These are phyloP conservation scores for Pyropia haitanensis DNA, from an alignment of 23 red algal species.

Conservation along the genomic window DNA sequence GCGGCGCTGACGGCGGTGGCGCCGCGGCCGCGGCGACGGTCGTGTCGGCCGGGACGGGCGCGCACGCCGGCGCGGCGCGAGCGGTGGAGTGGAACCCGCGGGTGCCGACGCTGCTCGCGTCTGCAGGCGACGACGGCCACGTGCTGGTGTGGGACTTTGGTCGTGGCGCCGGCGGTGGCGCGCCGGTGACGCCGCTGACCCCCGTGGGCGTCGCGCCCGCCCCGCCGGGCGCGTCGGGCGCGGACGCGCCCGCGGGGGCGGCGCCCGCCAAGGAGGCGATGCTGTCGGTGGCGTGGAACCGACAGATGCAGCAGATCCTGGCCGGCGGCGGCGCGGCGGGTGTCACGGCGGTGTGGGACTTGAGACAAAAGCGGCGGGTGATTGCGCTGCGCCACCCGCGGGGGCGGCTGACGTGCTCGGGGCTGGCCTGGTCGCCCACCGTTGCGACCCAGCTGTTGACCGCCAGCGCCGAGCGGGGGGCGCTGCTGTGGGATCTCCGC, in stretches of 20 bases:
- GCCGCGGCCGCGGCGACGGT: slow-evolving; percentile 8
- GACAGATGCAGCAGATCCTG: slow-evolving; percentile 72
- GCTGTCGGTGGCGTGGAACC: slow-evolving; percentile 66
- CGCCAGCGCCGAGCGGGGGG: slow-evolving; percentile 65
- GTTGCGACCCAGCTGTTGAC: slow-evolving; percentile 80
- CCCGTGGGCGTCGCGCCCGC: slow-evolving; percentile 4
- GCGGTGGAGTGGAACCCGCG: slow-evolving; percentile 65
- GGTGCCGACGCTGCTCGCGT: slow-evolving; percentile 58
- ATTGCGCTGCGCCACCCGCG: slow-evolving; percentile 68
- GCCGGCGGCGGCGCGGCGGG: slow-evolving; percentile 47
- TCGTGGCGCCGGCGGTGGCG: background rate
- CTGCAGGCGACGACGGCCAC: slow-evolving; percentile 60
- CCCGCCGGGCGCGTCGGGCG: slow-evolving; percentile 25
- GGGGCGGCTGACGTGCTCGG: slow-evolving; percentile 44
- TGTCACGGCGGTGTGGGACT: slow-evolving; percentile 75
- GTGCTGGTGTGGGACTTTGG: slow-evolving; percentile 84
- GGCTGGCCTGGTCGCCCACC: slow-evolving; percentile 75
- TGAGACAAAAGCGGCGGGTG: slow-evolving; percentile 70
- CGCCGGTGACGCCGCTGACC: slow-evolving; percentile 9
- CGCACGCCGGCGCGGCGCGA: slow-evolving; percentile 37
- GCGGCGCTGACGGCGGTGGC: too few species aligned
- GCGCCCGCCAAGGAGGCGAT: slow-evolving; percentile 49
- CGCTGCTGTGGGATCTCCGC: slow-evolving; percentile 77
- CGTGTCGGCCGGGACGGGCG: slow-evolving; percentile 16
- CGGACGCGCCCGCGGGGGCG: slow-evolving; percentile 23